Conservation (phyloP, 139 green algal genomes). For the Tetratostichococcus sp. region DNA sequence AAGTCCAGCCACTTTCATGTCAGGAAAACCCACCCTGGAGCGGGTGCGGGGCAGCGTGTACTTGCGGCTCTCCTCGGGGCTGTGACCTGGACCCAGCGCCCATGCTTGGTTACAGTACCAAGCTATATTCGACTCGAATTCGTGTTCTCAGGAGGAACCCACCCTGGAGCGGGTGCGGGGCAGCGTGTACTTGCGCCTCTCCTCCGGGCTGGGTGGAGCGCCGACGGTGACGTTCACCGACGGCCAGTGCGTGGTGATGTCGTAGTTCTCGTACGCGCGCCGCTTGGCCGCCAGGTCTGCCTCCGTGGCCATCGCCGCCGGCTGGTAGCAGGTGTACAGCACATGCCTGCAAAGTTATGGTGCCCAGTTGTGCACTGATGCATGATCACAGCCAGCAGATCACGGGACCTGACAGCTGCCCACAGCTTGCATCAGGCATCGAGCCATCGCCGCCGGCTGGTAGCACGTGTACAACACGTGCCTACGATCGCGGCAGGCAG, state of each 20-base stretch:
- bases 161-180: not conserved
- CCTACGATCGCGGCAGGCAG: too few species aligned
- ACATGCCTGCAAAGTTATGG: too few species aligned
- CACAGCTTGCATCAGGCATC: not conserved
- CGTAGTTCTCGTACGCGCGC: conserved; percentile 8
- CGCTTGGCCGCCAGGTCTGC: conserved; percentile 10
- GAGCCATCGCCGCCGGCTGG: conserved; percentile 16
- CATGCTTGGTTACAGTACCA: too few species aligned
- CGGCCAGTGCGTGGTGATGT: conserved; percentile 16
- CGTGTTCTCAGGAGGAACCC: too few species aligned
- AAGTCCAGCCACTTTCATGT: too few species aligned
- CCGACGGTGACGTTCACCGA: not conserved
- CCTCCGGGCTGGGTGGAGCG: not conserved
- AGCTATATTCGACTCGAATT: too few species aligned
- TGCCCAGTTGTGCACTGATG: not conserved
- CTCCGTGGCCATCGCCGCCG: conserved; percentile 6
- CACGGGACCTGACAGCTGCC: not conserved
- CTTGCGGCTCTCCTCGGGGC: too few species aligned
- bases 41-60: too few species aligned
- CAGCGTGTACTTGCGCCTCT: not conserved
- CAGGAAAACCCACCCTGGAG: too few species aligned
- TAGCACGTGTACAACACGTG: conserved; percentile 29
- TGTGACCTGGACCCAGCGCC: too few species aligned
- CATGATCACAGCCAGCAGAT: not conserved
- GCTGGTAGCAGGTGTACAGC: conserved; percentile 29